Base-by-base conservation (phyloP, 768 basidiomycete genomes). In the Tulasnella sp. region DNA sequence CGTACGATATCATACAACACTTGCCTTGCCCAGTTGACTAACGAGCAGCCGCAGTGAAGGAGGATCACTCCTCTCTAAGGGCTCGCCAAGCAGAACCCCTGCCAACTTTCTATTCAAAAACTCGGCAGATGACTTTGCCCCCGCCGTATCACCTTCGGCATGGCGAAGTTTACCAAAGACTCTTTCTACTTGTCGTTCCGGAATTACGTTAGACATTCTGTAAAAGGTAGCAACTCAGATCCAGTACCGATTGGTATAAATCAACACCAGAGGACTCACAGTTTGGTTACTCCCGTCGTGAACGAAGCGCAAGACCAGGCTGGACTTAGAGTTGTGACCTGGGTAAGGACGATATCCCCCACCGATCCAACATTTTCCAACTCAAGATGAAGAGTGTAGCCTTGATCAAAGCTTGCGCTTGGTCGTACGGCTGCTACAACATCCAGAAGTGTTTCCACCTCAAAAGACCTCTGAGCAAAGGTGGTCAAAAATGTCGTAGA, bases 311-410 rank as follows among this genome's bases (percentile, higher is more conserved):
- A 79, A 35, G 63, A 62, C 89, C 89, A 91, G 4, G 68, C 66
- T 0, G 84, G 76, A 57, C 87, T 88, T 44, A 87, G 56, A 24
- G 75, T 70, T 3, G 72, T 73, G 5, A 90, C 58, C 57, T 84
- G 78, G 3, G 69, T 69, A 15, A 91, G 56, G 13, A 63, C 58
- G 28, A 84, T 59, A 13, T 69, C 59, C 20, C 61, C 61, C 3
- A 67, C 67, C 16, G 65, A 60, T 0, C 68, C 67, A 0, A 70
- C 50, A 59, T 83, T 84, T 44, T 71, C 71, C 5, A 85, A 57
- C 46, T 62, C 60, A 19, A 58, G 45, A 13, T 33, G 41, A 13
- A 61, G n/a, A 13, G 48, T 34, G 37, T 60, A 59, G 15, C 47
- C 45, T 31, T 34, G 27, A 19, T 47, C 28, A 20, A 43, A 34